Conservation (phyloP, 73 alveolate genomes). For the Tetrahymena thermophila region DNA sequence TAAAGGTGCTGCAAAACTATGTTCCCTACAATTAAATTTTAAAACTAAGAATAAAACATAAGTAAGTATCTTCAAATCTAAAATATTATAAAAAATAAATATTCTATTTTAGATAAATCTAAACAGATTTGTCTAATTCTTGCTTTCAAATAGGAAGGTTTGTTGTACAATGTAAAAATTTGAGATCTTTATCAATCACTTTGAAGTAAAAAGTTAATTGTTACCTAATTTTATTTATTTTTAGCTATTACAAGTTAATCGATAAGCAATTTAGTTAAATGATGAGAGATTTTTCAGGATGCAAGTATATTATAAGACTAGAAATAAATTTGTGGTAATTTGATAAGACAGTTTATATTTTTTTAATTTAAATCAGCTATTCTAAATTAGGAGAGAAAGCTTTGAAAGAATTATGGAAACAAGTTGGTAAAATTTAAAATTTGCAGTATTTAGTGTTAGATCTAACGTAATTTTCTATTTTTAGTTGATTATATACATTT, state of each 20-base stretch:
- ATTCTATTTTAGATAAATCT: not conserved
- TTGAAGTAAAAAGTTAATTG: not conserved
- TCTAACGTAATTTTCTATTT: not conserved
- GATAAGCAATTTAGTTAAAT: not conserved
- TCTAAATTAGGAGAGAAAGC: not conserved
- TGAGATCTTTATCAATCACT: not conserved
- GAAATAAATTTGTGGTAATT: not conserved
- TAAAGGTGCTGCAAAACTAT: too few relatives aligned
- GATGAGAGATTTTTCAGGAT: not conserved
- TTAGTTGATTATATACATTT: too few relatives aligned
- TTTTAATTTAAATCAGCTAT: not conserved
- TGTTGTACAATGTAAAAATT: not conserved
- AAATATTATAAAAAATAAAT: too few relatives aligned
- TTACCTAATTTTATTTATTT: not conserved
- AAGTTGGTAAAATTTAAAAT: not conserved
- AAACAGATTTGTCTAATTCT: not conserved
- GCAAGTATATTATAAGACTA: not conserved
- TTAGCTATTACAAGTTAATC: not conserved
- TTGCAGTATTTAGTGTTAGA: not conserved
- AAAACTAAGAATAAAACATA: too few relatives aligned
- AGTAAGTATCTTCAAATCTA: not conserved
- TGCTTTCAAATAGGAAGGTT: not conserved
- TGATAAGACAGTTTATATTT: too few relatives aligned
- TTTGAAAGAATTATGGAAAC: not conserved
- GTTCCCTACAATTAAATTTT: too few relatives aligned